These are phyloP conservation scores for Chiua virens DNA, from an alignment of 768 basidiomycete genomes.

Conservation along the genomic window DNA sequence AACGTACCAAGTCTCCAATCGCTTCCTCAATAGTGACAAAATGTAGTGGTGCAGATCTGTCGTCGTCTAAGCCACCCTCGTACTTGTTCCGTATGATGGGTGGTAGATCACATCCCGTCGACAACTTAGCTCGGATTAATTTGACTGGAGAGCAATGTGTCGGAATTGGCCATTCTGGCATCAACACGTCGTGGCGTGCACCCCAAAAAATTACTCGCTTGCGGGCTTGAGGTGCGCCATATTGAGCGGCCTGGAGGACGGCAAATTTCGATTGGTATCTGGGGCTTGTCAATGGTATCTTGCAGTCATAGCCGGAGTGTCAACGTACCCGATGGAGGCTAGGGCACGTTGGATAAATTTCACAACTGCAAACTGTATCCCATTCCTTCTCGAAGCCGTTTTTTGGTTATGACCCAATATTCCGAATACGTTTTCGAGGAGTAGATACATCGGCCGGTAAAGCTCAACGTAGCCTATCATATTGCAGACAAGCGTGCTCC, in stretches of 20 bases:
- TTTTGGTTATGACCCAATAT: slow-evolving; percentile 52
- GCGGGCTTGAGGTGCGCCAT: slow-evolving; percentile 71
- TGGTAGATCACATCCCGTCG: slow-evolving; percentile 41
- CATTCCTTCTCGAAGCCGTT: slow-evolving; percentile 35
- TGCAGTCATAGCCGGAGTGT: background rate
- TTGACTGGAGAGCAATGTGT: slow-evolving; percentile 49
- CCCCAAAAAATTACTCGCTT: slow-evolving; percentile 68
- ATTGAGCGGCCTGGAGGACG: slow-evolving; percentile 68
- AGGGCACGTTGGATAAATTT: slow-evolving; percentile 66
- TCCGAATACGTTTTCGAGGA: slow-evolving; percentile 74
- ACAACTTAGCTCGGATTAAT: slow-evolving; percentile 38
- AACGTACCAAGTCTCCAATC: slow-evolving; percentile 65
- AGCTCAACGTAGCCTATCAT: slow-evolving; percentile 72
- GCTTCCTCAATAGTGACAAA: slow-evolving; percentile 64
- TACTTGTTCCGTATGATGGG: slow-evolving; percentile 46
- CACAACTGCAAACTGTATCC: slow-evolving; percentile 54
- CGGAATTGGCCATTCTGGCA: slow-evolving; percentile 67
- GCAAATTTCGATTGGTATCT: slow-evolving; percentile 65
- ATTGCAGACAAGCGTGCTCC: slow-evolving; percentile 63
- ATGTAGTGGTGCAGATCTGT: slow-evolving; percentile 59
- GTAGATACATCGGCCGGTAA: slow-evolving; percentile 60
- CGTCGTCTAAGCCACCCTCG: slow-evolving; percentile 23
- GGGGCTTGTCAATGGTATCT: background rate
- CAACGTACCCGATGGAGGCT: slow-evolving; percentile 61
- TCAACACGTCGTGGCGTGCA: slow-evolving; percentile 51